phyloP scores from a whole-genome alignment of 192 early-diverging fungal species.

The Backusella australiensis region DNA sequence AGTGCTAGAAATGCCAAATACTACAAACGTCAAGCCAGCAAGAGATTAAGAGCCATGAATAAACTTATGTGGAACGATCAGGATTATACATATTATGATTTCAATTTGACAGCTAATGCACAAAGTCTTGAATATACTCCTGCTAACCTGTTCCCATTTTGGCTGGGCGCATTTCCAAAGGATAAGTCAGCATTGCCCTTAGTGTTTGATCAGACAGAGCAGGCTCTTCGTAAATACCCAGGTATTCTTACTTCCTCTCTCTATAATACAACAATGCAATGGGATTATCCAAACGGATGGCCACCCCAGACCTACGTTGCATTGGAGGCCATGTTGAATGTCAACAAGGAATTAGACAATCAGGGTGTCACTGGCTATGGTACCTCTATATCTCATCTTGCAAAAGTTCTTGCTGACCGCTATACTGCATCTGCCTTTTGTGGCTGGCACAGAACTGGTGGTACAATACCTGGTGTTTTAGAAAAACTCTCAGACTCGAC shows the following conservation, averaged over 20 bases:
- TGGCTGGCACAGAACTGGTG: conserved; percentile 69
- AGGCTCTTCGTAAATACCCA: conserved; percentile 39
- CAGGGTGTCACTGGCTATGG: neutral
- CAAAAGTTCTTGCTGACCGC: conserved; percentile 41
- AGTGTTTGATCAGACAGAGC: conserved; percentile 42
- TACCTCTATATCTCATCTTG: neutral
- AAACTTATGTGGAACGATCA: conserved; percentile 50
- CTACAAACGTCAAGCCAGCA: conserved; percentile 35
- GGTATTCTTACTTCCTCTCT: conserved; percentile 65
- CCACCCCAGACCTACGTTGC: conserved; percentile 61
- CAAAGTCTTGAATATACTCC: conserved; percentile 40
- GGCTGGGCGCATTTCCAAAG: conserved; percentile 30
- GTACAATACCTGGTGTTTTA: conserved; percentile 48
- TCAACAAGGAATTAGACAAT: conserved; percentile 6
- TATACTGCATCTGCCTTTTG: conserved; percentile 61
- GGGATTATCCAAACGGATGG: conserved; percentile 75
- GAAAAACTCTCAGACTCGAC: conserved; percentile 32
- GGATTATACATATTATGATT: conserved; percentile 54
- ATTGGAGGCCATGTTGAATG: conserved; percentile 46
- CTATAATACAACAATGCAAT: conserved; percentile 60
- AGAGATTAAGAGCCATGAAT: conserved; percentile 47
- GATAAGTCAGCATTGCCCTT: conserved; percentile 22
- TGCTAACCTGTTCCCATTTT: conserved; percentile 62
- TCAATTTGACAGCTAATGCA: conserved; percentile 38
- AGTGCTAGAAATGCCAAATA: neutral